Evolutionary conservation across 345 rosid genomes (phyloP).

Genomic region (Luvunga scandens): DNA sequence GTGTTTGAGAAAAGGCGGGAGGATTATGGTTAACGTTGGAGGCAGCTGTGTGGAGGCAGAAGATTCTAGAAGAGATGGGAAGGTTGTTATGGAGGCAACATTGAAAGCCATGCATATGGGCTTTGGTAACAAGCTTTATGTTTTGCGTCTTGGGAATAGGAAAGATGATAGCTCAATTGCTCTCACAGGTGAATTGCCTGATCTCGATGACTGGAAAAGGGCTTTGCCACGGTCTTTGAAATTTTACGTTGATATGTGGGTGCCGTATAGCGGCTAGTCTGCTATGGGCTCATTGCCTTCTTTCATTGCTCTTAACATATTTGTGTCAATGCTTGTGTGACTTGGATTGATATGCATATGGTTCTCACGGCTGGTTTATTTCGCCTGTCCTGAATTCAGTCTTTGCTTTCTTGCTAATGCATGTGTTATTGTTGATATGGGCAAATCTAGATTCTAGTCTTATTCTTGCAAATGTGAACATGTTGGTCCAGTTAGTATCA

Average conservation of each 20-base stretch:
- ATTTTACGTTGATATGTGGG: slow-evolving; percentile 69
- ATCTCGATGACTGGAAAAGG: slow-evolving; percentile 60
- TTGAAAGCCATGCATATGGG: slow-evolving; percentile 62
- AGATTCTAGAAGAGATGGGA: slow-evolving; percentile 62
- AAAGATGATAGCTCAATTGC: slow-evolving; percentile 72
- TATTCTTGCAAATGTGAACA: not conserved
- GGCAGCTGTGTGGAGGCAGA: slow-evolving; percentile 78
- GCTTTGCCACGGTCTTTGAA: slow-evolving; percentile 41
- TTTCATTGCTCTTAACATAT: slow-evolving; percentile 5
- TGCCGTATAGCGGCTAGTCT: slow-evolving; percentile 32
- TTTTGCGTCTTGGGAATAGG: slow-evolving; percentile 51
- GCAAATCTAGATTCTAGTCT: not conserved
- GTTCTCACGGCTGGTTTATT: not conserved
- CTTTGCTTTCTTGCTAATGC: not conserved
- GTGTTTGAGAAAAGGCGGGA: slow-evolving; percentile 64
- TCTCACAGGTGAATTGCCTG: slow-evolving; percentile 62
- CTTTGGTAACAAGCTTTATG: slow-evolving; percentile 49
- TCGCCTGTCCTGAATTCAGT: not conserved
- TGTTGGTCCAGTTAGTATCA: not conserved
- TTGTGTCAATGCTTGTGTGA: slow-evolving; percentile 3
- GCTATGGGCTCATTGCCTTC: not conserved
- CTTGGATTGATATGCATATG: not conserved
- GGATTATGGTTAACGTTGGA: slow-evolving; percentile 63
- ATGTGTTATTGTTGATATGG: not conserved
- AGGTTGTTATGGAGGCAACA: slow-evolving; percentile 65